Conservation (phyloP, 805 yeast genomes). For the Metschnikowia borealis region DNA sequence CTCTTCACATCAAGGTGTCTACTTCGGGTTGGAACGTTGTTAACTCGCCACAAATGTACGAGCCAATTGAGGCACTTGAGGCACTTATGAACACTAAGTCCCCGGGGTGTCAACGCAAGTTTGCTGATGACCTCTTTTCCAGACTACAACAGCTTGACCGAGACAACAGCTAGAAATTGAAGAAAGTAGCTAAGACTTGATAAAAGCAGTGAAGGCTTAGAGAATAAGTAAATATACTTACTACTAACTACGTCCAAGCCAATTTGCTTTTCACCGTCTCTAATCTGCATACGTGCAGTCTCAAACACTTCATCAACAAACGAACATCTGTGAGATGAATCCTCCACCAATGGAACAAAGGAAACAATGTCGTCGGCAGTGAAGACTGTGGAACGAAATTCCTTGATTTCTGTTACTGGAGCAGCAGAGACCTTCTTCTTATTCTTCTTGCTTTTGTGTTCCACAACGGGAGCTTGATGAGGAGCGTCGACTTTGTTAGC, state of each 20-base stretch:
- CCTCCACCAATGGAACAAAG: constrained; percentile 73
- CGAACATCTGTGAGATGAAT: constrained; percentile 59
- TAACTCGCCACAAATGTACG: constrained; percentile 4
- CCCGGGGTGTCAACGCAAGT: constrained; percentile 12
- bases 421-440: constrained; percentile 21
- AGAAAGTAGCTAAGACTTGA: neutral
- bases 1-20: constrained; percentile 6
- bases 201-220: neutral
- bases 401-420: constrained; percentile 1
- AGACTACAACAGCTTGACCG: constrained; percentile 9
- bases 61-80: constrained; percentile 19
- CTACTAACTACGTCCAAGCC: too few species aligned
- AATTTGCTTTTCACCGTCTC: constrained; percentile 42
- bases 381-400: constrained; percentile 41
- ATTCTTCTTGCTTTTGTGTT: constrained; percentile 28
- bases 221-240: too few species aligned
- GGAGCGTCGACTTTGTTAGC: constrained; percentile 23
- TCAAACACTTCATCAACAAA: constrained; percentile 74
- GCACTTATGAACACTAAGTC: constrained; percentile 14
- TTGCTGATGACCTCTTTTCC: constrained; percentile 11
- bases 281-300: constrained; percentile 47
- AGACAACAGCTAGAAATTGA: neutral
- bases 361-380: constrained; percentile 59
- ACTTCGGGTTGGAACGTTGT: constrained; percentile 14
- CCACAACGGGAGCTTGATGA: constrained; percentile 11